phyloP scores from a whole-genome alignment of 2,329 filamentous ascomycete genomes.

The Mycosphaerella sp. region DNA sequence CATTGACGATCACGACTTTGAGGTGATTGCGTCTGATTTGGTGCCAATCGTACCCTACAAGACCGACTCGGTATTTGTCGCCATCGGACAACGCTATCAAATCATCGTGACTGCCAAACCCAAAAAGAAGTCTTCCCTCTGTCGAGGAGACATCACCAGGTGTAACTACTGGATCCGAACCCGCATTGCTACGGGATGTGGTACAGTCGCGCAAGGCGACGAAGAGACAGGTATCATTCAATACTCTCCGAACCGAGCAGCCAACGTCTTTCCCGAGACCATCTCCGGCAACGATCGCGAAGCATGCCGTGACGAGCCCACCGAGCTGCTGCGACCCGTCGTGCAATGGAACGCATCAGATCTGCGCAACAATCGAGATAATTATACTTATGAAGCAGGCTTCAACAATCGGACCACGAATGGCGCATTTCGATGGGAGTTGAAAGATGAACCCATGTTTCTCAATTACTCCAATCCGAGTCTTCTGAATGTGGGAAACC shows the following conservation, averaged over 20 bases:
- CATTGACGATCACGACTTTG: slow-evolving; percentile 39
- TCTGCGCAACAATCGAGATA: slow-evolving; percentile 12
- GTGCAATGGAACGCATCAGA: slow-evolving; percentile 26
- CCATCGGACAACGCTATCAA: slow-evolving; percentile 32
- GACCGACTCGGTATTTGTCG: slow-evolving; percentile 33
- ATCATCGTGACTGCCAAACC: slow-evolving; percentile 30
- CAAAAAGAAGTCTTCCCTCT: slow-evolving; percentile 2
- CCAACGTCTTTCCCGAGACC: slow-evolving; percentile 14
- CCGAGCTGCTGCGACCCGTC: slow-evolving; percentile 24
- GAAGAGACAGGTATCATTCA: slow-evolving; percentile 25
- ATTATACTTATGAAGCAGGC: slow-evolving; percentile 25
- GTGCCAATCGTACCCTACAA: slow-evolving; percentile 40
- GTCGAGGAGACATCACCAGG: not conserved
- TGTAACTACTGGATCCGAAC: slow-evolving; percentile 30
- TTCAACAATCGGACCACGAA: slow-evolving; percentile 11
- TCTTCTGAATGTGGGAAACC: slow-evolving; percentile 26
- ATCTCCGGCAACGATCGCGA: slow-evolving; percentile 15
- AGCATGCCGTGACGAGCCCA: slow-evolving; percentile 27
- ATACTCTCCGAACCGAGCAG: slow-evolving; percentile 18
- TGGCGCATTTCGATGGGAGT: slow-evolving; percentile 24
- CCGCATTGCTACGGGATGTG: slow-evolving; percentile 24
- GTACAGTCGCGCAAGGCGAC: slow-evolving; percentile 26
- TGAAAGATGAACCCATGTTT: slow-evolving; percentile 26
- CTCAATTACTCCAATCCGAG: slow-evolving; percentile 26
- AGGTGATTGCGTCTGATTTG: slow-evolving; percentile 41